Evolutionary conservation across 495 filamentous ascomycete species (phyloP), one percentile per base, ranked within the genome.

Genomic region (Apodospora peruviana): DNA sequence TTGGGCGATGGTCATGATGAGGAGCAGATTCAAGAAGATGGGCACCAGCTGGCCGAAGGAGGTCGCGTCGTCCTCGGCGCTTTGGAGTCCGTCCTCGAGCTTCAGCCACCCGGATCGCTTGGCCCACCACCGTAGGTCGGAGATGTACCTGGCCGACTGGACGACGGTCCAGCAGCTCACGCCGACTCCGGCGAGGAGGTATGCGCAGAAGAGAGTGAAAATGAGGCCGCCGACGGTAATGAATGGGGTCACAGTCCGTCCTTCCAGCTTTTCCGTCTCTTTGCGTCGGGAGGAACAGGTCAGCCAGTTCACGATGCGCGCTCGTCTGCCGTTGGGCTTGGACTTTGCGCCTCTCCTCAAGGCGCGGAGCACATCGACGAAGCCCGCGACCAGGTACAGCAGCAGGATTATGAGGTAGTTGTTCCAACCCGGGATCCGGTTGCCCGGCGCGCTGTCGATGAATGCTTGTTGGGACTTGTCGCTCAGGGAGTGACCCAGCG

Each of bases 1-100:
- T 41, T 70, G 65, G 41, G 59, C 36, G 22, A 70, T 66, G 42
- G 59, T 58, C 23, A 70, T 67, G 5, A 70, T 16, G 20, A 62
- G 67, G 47, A 70, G 40, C 17, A 48, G 54, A 9, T 56, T 61
- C n/a, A 66, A 51, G 12, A 70, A 45, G 20, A 70, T 57, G 16
- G 67, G 67, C 17, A 70, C 64, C 14, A 70, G 63, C 45, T 70
- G 67, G 16, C 67, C 65, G 16, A 70, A 70, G n/a, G 61, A 64
- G 14, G 55, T 59, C 5, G 61, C 47, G 39, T 70, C 65, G 39
- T 67, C 58, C 34, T 70, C 65, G 3, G 54, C 45, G 43, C 62
- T 65, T 35, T 48, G 20, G 16, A 32, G 32, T n/a, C 47, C 47
- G 7, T 17, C 2, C 21, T 37, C 43, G 19, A 55, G 55, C 10